A percentile compares a stretch with the other conserved stretches of the same genome.
phyloP scores from a whole-genome alignment of 495 filamentous ascomycete genomes.

The Podospora didyma region DNA sequence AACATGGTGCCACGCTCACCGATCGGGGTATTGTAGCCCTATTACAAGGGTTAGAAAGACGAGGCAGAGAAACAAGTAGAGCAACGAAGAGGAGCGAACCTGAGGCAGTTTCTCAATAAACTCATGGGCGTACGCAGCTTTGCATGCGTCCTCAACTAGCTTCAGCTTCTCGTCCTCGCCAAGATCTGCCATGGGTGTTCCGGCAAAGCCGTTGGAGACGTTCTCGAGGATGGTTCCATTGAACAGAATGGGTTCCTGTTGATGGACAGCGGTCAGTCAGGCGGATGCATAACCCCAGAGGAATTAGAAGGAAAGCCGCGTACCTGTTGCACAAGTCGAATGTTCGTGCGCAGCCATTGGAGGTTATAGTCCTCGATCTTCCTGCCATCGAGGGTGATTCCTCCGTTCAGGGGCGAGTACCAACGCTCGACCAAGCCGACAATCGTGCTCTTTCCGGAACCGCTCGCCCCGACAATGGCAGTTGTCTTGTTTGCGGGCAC shows the following conservation, averaged over 20 bases:
- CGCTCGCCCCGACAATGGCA: conserved; percentile 75
- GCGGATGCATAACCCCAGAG: background rate
- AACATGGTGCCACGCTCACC: conserved; percentile 46
- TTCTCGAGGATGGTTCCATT: conserved; percentile 65
- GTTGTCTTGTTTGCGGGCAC: conserved; percentile 75
- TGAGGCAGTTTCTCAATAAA: conserved; percentile 55
- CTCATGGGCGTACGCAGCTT: conserved; percentile 51
- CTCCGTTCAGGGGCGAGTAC: conserved; percentile 62
- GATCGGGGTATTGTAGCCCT: conserved; percentile 54
- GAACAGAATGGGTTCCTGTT: conserved; percentile 63
- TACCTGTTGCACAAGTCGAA: conserved; percentile 61
- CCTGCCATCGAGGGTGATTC: conserved; percentile 49
- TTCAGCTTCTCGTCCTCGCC: conserved; percentile 45
- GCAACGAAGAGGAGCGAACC: background rate
- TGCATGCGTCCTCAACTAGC: conserved; percentile 53
- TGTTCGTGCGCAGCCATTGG: conserved; percentile 61
- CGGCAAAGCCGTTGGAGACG: conserved; percentile 56
- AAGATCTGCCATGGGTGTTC: conserved; percentile 48
- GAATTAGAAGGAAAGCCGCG: background rate
- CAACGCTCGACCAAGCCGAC: conserved; percentile 85
- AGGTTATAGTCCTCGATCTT: conserved; percentile 51
- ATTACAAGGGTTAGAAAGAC: background rate
- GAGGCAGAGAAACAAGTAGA: no score
- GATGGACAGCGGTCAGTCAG: background rate
- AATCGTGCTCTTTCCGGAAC: conserved; percentile 82